Conservation (phyloP, 1,139 yeast genomes). For the Taphrina wiesneri region DNA sequence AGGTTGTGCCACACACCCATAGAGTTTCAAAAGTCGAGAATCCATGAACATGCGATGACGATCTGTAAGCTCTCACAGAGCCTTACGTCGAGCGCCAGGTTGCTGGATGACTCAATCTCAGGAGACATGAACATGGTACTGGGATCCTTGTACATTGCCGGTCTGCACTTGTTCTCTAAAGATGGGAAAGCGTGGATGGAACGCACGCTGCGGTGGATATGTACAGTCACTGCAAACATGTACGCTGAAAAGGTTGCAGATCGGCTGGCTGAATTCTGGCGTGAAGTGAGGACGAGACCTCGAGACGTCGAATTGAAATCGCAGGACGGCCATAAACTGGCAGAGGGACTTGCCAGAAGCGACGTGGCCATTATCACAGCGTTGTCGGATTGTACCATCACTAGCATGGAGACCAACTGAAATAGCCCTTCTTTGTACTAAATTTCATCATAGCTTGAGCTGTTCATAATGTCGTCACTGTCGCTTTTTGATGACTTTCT, state of each 20-base stretch:
- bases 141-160: constrained; percentile 13
- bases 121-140: constrained; percentile 1
- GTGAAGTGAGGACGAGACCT: constrained; percentile 18
- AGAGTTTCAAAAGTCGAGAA: constrained; percentile 5
- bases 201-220: not conserved
- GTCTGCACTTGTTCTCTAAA: constrained; percentile 6
- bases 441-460: not conserved
- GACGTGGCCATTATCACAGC: not conserved
- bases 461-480: not conserved
- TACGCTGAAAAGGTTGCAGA: not conserved
- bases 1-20: not conserved
- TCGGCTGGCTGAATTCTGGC: not conserved
- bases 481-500: not conserved
- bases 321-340: not conserved
- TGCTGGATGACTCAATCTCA: not conserved
- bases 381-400: not conserved
- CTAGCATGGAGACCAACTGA: not conserved
- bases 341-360: not conserved
- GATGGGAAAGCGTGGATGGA: constrained; percentile 9
- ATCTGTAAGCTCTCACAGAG: constrained; percentile 8
- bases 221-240: constrained; percentile 7
- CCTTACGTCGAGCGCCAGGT: constrained; percentile 4
- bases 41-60: constrained; percentile 30
- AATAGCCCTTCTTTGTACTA: not conserved
- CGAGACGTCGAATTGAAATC: not conserved